phyloP scores from a whole-genome alignment of 1,284 basidiomycete species.

The Prillingera fragicola region DNA sequence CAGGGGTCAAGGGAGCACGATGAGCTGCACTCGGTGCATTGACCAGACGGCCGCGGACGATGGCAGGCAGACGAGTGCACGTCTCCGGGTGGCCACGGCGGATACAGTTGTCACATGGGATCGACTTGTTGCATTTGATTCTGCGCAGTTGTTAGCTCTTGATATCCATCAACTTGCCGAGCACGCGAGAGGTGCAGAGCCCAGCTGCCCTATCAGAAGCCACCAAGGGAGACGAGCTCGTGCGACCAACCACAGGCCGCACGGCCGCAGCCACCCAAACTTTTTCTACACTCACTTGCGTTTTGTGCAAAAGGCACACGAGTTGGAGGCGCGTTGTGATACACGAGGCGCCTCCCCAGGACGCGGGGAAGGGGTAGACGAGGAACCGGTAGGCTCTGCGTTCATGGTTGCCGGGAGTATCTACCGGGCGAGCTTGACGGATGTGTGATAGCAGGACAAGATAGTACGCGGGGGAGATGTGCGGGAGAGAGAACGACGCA shows the following conservation, averaged over 20 bases:
- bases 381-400: not conserved
- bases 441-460: constrained; percentile 1
- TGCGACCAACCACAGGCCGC: no score
- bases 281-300: constrained; percentile 24
- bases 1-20: constrained; percentile 18
- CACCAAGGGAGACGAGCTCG: no score
- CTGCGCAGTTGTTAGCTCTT: constrained; percentile 1
- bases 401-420: not conserved
- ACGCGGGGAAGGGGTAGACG: not conserved
- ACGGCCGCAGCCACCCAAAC: no score
- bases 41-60: constrained; percentile 18
- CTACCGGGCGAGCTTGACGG: constrained; percentile 3
- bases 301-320: constrained; percentile 21
- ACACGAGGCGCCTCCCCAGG: constrained; percentile 4
- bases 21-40: constrained; percentile 18
- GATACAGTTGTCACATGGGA: constrained; percentile 23
- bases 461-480: not conserved
- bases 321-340: constrained; percentile 19
- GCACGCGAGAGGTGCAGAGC: no score
- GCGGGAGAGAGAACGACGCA: not conserved
- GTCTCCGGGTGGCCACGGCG: constrained; percentile 20
- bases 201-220: no score
- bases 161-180: not conserved
- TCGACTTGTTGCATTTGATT: constrained; percentile 21
- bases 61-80: constrained; percentile 18